These are phyloP conservation scores for Strigomonas culicis DNA, from an alignment of 208 protist genomes.

Conservation along the genomic window DNA sequence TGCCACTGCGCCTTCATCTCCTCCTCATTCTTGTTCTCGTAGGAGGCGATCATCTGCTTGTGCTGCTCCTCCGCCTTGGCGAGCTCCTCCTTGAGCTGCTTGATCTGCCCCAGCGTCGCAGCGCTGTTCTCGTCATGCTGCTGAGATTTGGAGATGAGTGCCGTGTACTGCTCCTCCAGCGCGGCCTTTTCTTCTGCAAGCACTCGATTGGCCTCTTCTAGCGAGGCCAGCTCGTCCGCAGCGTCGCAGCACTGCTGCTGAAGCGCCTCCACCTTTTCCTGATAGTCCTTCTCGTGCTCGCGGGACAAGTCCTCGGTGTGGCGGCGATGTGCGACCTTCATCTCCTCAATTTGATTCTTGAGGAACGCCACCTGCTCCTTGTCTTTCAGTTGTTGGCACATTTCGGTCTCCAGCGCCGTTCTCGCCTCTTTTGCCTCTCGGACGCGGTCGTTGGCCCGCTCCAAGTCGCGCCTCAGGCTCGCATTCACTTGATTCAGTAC, in stretches of 20 bases:
- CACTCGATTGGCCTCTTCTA: not conserved
- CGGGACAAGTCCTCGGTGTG: slow-evolving; percentile 51
- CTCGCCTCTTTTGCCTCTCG: slow-evolving; percentile 53
- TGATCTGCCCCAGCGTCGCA: not conserved
- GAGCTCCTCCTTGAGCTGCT: not conserved
- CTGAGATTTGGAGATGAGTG: slow-evolving; percentile 16
- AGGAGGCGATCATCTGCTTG: not conserved
- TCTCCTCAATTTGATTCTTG: slow-evolving; percentile 54
- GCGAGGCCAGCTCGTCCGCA: slow-evolving; percentile 1
- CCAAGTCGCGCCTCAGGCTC: slow-evolving; percentile 43
- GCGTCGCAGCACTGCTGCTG: slow-evolving; percentile 18
- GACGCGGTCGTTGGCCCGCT: slow-evolving; percentile 41
- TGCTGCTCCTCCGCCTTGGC: not conserved
- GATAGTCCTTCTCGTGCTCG: slow-evolving; percentile 53
- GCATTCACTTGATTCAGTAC: slow-evolving; percentile 41
- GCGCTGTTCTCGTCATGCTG: slow-evolving; percentile 12
- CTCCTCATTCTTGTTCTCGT: too few species aligned
- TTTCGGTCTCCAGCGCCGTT: slow-evolving; percentile 25
- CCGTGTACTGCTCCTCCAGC: slow-evolving; percentile 17
- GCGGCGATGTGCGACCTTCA: slow-evolving; percentile 46
- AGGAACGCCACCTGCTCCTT: slow-evolving; percentile 33
- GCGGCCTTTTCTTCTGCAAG: slow-evolving; percentile 23
- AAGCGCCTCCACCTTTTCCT: slow-evolving; percentile 31
- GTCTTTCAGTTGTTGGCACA: slow-evolving; percentile 36
- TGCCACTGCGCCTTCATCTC: too few species aligned